Evolutionary conservation across 2,329 filamentous ascomycete genomes (phyloP).

Genomic region (Pseudocercospora eumusae): DNA sequence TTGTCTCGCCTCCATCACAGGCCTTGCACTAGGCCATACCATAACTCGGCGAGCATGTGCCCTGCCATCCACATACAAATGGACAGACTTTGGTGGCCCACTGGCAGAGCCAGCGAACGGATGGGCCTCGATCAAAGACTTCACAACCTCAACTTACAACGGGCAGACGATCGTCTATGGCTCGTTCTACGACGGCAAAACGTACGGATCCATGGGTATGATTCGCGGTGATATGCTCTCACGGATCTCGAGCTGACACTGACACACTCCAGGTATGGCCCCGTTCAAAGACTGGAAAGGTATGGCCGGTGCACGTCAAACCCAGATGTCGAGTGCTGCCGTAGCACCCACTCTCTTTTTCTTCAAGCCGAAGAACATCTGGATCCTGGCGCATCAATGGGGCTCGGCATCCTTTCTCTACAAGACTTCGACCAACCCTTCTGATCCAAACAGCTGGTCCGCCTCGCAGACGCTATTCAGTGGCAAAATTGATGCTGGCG

Average conservation of each 20-base stretch:
- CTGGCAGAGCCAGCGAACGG: conserved; percentile 57
- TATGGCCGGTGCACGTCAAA: conserved; percentile 57
- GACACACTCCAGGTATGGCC: conserved; percentile 40
- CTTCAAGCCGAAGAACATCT: conserved; percentile 62
- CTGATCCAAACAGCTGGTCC: conserved; percentile 60
- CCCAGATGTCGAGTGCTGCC: conserved; percentile 47
- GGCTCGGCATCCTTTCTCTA: conserved; percentile 62
- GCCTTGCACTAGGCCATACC: neutral
- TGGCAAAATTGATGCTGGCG: conserved; percentile 54
- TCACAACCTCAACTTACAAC: conserved; percentile 58
- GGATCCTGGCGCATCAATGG: conserved; percentile 69
- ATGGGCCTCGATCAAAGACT: conserved; percentile 64
- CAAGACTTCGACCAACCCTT: conserved; percentile 60
- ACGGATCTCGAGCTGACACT: neutral
- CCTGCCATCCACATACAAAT: conserved; percentile 58
- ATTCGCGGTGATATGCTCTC: conserved; percentile 35
- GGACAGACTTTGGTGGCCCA: conserved; percentile 46
- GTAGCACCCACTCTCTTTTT: conserved; percentile 66
- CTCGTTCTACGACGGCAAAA: conserved; percentile 50
- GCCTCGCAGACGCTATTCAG: conserved; percentile 57
- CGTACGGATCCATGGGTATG: conserved; percentile 59
- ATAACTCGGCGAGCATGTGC: conserved; percentile 3
- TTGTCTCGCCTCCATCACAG: neutral
- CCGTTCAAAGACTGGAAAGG: conserved; percentile 56
- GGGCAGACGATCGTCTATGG: conserved; percentile 63